Conservation (phyloP, 495 filamentous ascomycete genomes). For the Penicillium pancosmium region DNA sequence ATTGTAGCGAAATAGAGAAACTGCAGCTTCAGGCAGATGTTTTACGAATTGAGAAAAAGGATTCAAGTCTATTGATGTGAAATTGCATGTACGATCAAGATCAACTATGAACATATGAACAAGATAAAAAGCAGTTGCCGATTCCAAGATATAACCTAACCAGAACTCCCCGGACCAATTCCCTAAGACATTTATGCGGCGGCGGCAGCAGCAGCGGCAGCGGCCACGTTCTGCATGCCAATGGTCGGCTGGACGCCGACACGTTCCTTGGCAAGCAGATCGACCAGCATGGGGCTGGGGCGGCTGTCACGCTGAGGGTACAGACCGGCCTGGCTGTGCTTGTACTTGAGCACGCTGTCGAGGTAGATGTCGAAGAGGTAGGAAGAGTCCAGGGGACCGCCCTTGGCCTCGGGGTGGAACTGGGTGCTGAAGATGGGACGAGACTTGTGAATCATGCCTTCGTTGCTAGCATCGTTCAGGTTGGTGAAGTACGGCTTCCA, state of each 20-base stretch:
- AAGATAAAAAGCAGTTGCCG: conserved; percentile 4
- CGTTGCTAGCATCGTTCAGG: conserved; percentile 92
- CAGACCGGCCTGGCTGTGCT: conserved; percentile 72
- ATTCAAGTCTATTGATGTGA: conserved; percentile 9
- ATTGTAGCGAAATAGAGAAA: conserved; percentile 64
- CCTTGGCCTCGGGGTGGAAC: conserved; percentile 98
- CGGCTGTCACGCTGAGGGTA: conserved; percentile 71
- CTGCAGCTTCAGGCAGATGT: background rate
- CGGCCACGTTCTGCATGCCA: conserved; percentile 55
- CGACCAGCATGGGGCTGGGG: conserved; percentile 83
- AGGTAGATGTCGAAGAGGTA: conserved; percentile 98
- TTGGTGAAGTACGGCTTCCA: conserved; percentile 99
- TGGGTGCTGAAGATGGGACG: conserved; percentile 98
- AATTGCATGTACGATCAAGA: conserved; percentile 17
- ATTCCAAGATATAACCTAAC: conserved; percentile 16
- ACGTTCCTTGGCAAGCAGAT: conserved; percentile 89
- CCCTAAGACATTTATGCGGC: conserved; percentile 22
- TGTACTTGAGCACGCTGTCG: conserved; percentile 84
- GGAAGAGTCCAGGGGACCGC: conserved; percentile 88
- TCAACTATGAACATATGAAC: conserved; percentile 20
- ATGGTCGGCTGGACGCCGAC: conserved; percentile 80
- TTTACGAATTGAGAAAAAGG: conserved; percentile 11
- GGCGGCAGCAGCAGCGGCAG: conserved; percentile 43
- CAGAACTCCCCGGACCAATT: conserved; percentile 18
- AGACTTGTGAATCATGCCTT: conserved; percentile 93